Conservation (phyloP, 768 basidiomycete species). For the Crepidotus variabilis region DNA sequence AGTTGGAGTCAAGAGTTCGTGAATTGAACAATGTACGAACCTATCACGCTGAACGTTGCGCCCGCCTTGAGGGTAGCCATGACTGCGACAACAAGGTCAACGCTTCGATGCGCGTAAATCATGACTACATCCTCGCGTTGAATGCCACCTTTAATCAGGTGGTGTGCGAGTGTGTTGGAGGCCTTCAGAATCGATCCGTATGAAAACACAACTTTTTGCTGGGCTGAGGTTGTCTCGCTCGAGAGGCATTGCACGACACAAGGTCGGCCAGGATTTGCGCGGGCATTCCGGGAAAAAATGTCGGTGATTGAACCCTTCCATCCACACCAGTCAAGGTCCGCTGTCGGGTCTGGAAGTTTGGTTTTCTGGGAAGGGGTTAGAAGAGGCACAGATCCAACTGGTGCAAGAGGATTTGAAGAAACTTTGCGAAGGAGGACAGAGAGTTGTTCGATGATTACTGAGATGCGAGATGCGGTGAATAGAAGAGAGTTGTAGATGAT, state of each 20-base stretch:
- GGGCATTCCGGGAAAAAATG: constrained; percentile 88
- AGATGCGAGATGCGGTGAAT: constrained; percentile 77
- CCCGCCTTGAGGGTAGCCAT: constrained; percentile 96
- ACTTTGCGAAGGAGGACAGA: constrained; percentile 71
- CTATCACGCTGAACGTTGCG: constrained; percentile 95
- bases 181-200: constrained; percentile 82
- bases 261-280: constrained; percentile 69
- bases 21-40: constrained; percentile 37
- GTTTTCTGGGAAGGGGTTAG: constrained; percentile 67
- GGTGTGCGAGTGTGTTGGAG: constrained; percentile 86
- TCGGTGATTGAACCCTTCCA: constrained; percentile 98
- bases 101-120: constrained; percentile 94
- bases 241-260: constrained; percentile 85
- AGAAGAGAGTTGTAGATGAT: constrained; percentile 93
- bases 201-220: constrained; percentile 60
- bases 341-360: constrained; percentile 77
- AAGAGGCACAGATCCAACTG: constrained; percentile 78
- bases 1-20: constrained; percentile 4
- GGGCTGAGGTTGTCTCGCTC: constrained; percentile 32
- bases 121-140: constrained; percentile 95
- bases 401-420: constrained; percentile 59
- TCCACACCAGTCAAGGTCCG: constrained; percentile 93
- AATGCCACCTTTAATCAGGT: constrained; percentile 81
- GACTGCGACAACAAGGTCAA: constrained; percentile 94
- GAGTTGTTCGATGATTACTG: constrained; percentile 82